Conservation (phyloP, 2,329 filamentous ascomycete species). For the Teratosphaeria gauchensis region DNA sequence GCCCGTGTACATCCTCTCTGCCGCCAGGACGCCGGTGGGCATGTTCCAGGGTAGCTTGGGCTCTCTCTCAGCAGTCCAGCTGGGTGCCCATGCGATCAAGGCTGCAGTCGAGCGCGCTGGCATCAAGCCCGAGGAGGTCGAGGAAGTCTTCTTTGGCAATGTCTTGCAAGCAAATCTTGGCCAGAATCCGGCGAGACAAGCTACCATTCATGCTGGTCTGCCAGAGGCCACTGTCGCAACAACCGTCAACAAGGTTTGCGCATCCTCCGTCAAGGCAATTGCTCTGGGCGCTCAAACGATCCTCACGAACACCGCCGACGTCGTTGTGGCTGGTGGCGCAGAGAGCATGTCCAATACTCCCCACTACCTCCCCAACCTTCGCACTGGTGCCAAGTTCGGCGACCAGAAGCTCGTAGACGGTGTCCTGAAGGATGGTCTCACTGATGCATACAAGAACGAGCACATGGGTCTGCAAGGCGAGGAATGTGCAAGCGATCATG, state of each 20-base stretch:
- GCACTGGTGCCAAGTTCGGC: conserved; percentile 86
- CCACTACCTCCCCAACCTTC: conserved; percentile 84
- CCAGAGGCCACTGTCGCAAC: conserved; percentile 71
- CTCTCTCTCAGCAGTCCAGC: conserved; percentile 72
- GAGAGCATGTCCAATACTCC: conserved; percentile 99
- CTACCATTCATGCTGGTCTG: conserved; percentile 80
- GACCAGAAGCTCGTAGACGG: conserved; percentile 83
- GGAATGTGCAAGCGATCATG: conserved; percentile 80
- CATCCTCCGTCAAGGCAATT: conserved; percentile 86
- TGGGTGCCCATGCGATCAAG: conserved; percentile 79
- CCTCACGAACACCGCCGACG: conserved; percentile 86
- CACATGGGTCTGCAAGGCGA: conserved; percentile 93
- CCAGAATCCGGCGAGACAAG: conserved; percentile 93
- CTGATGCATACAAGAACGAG: conserved; percentile 89
- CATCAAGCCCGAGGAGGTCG: conserved; percentile 79
- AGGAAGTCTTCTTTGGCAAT: conserved; percentile 98
- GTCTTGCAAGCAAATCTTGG: conserved; percentile 92
- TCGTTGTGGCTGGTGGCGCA: conserved; percentile 86
- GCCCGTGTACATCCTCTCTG: conserved; percentile 92
- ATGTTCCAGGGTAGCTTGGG: conserved; percentile 91
- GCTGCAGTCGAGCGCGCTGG: conserved; percentile 76
- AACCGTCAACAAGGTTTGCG: conserved; percentile 98
- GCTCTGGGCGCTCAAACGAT: conserved; percentile 94
- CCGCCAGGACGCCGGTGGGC: conserved; percentile 66
- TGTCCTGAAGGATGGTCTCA: conserved; percentile 87